phyloP scores from a whole-genome alignment of 257 asterid species.

The Sherardia arvensis region DNA sequence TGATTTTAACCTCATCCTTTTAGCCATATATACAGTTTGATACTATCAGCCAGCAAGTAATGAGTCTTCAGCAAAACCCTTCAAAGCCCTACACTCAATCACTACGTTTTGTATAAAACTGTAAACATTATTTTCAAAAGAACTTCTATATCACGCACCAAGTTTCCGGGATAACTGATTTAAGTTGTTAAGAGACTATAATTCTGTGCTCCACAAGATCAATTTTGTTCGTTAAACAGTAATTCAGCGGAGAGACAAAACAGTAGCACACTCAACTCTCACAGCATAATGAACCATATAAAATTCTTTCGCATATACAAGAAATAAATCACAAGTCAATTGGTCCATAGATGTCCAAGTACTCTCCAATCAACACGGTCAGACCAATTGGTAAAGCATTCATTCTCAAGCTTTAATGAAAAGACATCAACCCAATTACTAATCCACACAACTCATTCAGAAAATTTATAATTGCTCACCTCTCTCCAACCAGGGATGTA shows the following conservation, averaged over 20 bases:
- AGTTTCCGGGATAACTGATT: not conserved
- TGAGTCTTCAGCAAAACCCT: not conserved
- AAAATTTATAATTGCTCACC: slow-evolving; percentile 32
- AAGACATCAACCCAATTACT: not conserved
- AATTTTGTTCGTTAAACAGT: not conserved
- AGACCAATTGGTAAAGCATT: too few relatives aligned
- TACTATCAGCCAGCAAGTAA: not conserved
- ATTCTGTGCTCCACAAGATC: not conserved
- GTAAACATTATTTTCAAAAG: too few relatives aligned
- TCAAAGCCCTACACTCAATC: not conserved
- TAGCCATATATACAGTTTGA: not conserved
- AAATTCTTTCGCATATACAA: not conserved
- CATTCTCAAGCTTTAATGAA: not conserved
- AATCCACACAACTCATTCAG: not conserved
- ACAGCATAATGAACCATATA: not conserved
- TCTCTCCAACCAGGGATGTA: slow-evolving; percentile 64
- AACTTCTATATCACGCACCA: not conserved
- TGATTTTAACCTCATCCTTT: not conserved
- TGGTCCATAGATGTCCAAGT: not conserved
- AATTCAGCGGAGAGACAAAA: not conserved
- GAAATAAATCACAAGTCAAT: not conserved
- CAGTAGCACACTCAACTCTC: not conserved
- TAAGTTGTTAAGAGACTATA: not conserved
- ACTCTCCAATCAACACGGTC: not conserved
- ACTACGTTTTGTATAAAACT: not conserved